These are phyloP conservation scores for Beauveria bassiana DNA, from an alignment of 2,329 filamentous ascomycete genomes.

Conservation along the genomic window DNA sequence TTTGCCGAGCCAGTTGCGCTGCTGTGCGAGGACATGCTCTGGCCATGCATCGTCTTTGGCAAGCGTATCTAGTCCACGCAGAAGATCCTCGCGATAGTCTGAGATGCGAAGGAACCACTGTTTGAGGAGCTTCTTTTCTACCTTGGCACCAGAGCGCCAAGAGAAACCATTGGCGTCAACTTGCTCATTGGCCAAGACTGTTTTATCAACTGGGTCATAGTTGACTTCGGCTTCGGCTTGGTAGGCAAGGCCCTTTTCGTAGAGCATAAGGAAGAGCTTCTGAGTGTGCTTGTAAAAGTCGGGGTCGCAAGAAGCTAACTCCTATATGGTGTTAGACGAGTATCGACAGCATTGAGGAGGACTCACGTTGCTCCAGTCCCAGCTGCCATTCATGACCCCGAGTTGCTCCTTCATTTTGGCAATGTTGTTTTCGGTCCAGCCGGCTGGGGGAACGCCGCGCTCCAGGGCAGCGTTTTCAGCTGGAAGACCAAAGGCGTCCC, in stretches of 20 bases:
- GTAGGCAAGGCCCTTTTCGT: conserved; percentile 69
- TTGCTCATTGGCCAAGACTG: conserved; percentile 86
- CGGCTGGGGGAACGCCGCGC: conserved; percentile 65
- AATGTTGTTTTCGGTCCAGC: conserved; percentile 78
- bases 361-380: conserved; percentile 76
- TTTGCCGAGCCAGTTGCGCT: conserved; percentile 81
- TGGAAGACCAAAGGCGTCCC: conserved; percentile 87
- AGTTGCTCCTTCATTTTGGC: conserved; percentile 78
- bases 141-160: conserved; percentile 80
- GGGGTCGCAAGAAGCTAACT: conserved; percentile 77
- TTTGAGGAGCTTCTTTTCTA: conserved; percentile 69
- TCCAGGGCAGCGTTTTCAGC: conserved; percentile 90
- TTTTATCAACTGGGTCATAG: conserved; percentile 83
- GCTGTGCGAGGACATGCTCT: conserved; percentile 73
- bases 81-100: conserved; percentile 62
- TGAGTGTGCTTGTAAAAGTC: conserved; percentile 87
- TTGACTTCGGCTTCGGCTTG: conserved; percentile 80
- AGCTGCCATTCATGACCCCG: conserved; percentile 68
- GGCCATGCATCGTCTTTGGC: conserved; percentile 64
- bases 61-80: conserved; percentile 63
- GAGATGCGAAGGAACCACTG: conserved; percentile 91
- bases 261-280: conserved; percentile 70
- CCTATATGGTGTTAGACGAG: conserved; percentile 37
- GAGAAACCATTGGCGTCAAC: conserved; percentile 80
- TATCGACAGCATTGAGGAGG: conserved; percentile 9